Conservation (phyloP, 352 stramenopile species). For the Pythium rishiriense region DNA sequence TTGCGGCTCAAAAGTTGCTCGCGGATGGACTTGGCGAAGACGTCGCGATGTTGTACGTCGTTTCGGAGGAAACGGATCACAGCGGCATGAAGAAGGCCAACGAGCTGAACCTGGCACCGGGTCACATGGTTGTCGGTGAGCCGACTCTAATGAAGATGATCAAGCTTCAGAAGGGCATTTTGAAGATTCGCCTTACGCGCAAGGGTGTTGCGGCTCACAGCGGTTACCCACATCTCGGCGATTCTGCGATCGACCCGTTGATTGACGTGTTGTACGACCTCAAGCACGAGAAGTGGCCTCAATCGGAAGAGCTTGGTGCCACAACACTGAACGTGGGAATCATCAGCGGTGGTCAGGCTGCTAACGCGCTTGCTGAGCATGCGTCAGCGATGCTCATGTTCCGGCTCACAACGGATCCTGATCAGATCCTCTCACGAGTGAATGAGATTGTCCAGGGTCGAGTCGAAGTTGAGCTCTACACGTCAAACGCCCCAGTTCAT, state of each 20-base stretch:
- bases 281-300: conserved; percentile 76
- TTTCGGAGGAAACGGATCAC: conserved; percentile 88
- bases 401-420: conserved; percentile 70
- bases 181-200: conserved; percentile 78
- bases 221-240: conserved; percentile 80
- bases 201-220: conserved; percentile 81
- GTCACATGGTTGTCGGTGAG: conserved; percentile 80
- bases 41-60: conserved; percentile 79
- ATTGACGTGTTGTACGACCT: conserved; percentile 84
- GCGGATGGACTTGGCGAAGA: conserved; percentile 59
- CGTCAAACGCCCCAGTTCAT: conserved; percentile 77
- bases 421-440: conserved; percentile 68
- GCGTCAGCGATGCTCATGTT: conserved; percentile 90
- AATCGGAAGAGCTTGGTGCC: conserved; percentile 73
- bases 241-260: conserved; percentile 83
- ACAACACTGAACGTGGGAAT: conserved; percentile 87
- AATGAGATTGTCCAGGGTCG: conserved; percentile 62
- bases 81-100: conserved; percentile 89
- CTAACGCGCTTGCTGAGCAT: conserved; percentile 82
- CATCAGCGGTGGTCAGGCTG: conserved; percentile 76
- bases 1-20: conserved; percentile 68
- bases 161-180: conserved; percentile 85
- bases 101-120: conserved; percentile 65
- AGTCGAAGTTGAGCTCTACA: conserved; percentile 79
- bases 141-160: conserved; percentile 82